A percentile compares a stretch with the other conserved stretches of the same genome.
phyloP scores from a whole-genome alignment of 73 alveolate genomes.

The Durusdinium trenchii region DNA sequence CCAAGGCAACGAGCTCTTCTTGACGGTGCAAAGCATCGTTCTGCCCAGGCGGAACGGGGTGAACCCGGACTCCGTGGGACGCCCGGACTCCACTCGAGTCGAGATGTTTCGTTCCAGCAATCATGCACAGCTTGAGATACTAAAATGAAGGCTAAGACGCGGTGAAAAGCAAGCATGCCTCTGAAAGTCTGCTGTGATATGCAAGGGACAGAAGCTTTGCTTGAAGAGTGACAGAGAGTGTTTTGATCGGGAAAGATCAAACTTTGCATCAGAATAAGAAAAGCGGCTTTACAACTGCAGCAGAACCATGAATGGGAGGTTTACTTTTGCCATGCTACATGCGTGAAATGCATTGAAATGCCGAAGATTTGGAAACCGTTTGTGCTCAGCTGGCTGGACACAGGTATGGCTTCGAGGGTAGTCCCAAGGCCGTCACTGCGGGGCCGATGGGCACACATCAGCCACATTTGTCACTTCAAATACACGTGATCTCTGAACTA shows the following conservation, averaged over 20 bases:
- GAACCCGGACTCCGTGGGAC: background rate
- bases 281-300: background rate
- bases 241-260: background rate
- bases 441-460: background rate
- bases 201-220: background rate
- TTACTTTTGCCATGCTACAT: background rate
- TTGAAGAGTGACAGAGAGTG: background rate
- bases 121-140: background rate
- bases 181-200: background rate
- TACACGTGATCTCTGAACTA: background rate
- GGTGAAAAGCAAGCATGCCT: no score
- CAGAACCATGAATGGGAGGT: background rate
- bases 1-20: slow-evolving; percentile 79
- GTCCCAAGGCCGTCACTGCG: slow-evolving; percentile 36
- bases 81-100: background rate
- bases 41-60: slow-evolving; percentile 49
- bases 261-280: background rate
- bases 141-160: no score
- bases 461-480: background rate
- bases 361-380: background rate
- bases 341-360: background rate
- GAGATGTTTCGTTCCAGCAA: background rate
- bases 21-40: slow-evolving; percentile 78
- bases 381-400: no score
- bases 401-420: slow-evolving; percentile 93